A percentile compares a stretch with the other conserved stretches of the same genome.
phyloP scores from a whole-genome alignment of 331 rosid genomes.

The Quercus lobata region DNA sequence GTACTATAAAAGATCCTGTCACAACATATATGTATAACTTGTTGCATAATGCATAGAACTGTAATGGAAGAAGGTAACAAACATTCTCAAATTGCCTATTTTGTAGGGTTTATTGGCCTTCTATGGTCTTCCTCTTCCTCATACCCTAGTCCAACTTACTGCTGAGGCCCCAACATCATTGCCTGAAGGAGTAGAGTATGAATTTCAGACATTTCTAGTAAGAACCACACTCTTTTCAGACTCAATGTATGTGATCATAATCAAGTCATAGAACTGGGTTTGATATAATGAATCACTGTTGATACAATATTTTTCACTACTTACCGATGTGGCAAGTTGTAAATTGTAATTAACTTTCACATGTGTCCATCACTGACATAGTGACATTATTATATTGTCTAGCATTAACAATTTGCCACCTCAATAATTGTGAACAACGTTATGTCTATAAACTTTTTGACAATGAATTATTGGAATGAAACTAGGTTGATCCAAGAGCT shows the following conservation, averaged over 20 bases:
- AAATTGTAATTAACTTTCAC: too few species aligned
- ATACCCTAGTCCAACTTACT: constrained; percentile 41
- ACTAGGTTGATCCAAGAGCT: constrained; percentile 73
- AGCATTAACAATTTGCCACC: too few species aligned
- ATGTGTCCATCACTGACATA: too few species aligned
- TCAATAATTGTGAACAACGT: too few species aligned
- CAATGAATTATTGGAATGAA: not conserved
- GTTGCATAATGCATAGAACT: not conserved
- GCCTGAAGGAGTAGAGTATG: constrained; percentile 66
- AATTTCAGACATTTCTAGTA: constrained; percentile 74
- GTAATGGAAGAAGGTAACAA: not conserved
- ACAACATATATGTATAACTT: not conserved
- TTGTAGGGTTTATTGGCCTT: constrained; percentile 76
- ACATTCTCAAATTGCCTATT: not conserved
- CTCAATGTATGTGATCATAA: not conserved
- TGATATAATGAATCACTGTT: not conserved
- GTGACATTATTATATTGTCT: too few species aligned
- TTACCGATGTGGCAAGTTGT: too few species aligned
- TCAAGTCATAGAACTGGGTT: not conserved
- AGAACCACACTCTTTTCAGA: not conserved
- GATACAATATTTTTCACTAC: too few species aligned
- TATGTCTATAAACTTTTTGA: too few species aligned
- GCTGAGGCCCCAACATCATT: constrained; percentile 46
- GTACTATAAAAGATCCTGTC: constrained; percentile 26
- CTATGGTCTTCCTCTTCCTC: constrained; percentile 83